These are phyloP conservation scores for Penicillium sp. DNA, from an alignment of 2,329 filamentous ascomycete species.

Conservation along the genomic window DNA sequence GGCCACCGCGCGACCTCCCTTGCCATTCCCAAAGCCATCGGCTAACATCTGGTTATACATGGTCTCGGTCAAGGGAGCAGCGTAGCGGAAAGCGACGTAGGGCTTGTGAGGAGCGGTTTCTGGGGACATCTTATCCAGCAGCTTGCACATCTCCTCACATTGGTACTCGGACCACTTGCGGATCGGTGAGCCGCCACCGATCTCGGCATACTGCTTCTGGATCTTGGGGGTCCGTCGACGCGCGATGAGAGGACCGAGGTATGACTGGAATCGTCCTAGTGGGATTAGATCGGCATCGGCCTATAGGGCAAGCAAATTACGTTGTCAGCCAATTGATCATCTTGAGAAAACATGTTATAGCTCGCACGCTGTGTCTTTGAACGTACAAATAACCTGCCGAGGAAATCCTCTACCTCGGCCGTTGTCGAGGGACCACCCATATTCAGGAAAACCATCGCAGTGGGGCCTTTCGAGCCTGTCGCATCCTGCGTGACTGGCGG, in stretches of 20 bases:
- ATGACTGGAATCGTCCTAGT: conserved; percentile 86
- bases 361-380: neutral
- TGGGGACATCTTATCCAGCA: conserved; percentile 86
- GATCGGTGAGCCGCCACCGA: conserved; percentile 97
- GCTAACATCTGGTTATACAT: conserved; percentile 82
- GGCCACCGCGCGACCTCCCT: conserved; percentile 89
- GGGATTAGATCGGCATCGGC: conserved; percentile 93
- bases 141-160: conserved; percentile 93
- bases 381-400: conserved; percentile 88
- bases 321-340: neutral
- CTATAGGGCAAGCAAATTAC: conserved; percentile 50
- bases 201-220: conserved; percentile 89
- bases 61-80: conserved; percentile 88
- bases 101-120: conserved; percentile 96
- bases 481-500: conserved; percentile 81
- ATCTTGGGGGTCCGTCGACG: conserved; percentile 92
- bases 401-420: conserved; percentile 83
- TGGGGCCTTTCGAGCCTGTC: conserved; percentile 74
- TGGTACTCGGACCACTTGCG: conserved; percentile 98
- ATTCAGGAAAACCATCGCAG: conserved; percentile 98
- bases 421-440: conserved; percentile 95
- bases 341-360: neutral
- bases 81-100: conserved; percentile 96
- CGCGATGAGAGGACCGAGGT: conserved; percentile 86
- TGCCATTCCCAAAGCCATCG: conserved; percentile 88